Evolutionary conservation across 2,329 filamentous ascomycete species (phyloP).

Genomic region (Colletotrichum musicola): DNA sequence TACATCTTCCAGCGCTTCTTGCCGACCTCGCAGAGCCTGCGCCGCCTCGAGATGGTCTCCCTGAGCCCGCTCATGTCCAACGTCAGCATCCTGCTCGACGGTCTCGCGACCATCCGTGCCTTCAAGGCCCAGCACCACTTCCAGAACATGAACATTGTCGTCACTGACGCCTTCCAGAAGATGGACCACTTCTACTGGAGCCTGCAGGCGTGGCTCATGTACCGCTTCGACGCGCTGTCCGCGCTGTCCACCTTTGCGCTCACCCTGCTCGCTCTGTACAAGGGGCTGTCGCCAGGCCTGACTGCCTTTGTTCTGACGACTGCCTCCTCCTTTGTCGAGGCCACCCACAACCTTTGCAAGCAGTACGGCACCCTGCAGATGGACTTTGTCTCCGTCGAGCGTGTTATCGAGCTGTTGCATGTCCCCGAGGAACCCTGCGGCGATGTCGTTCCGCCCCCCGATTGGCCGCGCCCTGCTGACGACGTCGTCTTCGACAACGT

Average conservation of each 20-base stretch:
- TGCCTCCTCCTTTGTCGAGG: conserved; percentile 75
- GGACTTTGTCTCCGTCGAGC: conserved; percentile 91
- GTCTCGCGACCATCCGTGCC: conserved; percentile 86
- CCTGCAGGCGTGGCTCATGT: conserved; percentile 86
- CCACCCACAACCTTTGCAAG: conserved; percentile 81
- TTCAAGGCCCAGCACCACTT: conserved; percentile 85
- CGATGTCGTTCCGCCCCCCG: conserved; percentile 75
- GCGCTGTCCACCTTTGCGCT: conserved; percentile 80
- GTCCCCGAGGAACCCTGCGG: conserved; percentile 82
- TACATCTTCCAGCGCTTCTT: conserved; percentile 82
- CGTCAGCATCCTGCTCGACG: conserved; percentile 88
- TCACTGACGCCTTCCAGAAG: conserved; percentile 90
- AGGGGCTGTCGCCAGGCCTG: conserved; percentile 80
- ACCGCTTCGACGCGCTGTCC: conserved; percentile 80
- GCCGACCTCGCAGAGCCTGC: conserved; percentile 84
- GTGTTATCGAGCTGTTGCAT: conserved; percentile 84
- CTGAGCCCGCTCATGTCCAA: conserved; percentile 91
- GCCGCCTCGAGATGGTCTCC: conserved; percentile 90
- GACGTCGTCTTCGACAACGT: conserved; percentile 83
- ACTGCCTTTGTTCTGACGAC: conserved; percentile 87
- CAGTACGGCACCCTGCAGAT: conserved; percentile 89
- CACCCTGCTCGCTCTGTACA: conserved; percentile 80
- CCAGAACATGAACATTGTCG: conserved; percentile 81
- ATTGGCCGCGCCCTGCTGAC: conserved; percentile 80
- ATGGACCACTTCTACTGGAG: conserved; percentile 98